Base-by-base conservation (phyloP, 441 rosid genomes). In the Kokia cookei region DNA sequence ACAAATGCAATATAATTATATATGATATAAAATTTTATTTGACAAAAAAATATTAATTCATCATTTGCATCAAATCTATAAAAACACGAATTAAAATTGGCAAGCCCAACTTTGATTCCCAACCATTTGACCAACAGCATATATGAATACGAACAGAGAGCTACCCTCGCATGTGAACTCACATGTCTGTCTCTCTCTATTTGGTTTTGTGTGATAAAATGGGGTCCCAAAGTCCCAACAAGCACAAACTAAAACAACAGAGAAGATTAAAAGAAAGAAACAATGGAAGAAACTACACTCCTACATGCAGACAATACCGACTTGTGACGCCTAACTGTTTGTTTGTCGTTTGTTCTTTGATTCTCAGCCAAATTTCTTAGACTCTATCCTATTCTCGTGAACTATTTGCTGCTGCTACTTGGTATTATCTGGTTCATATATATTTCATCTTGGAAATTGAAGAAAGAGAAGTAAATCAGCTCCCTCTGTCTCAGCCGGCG, bases 361-460 rank as follows among this genome's bases (percentile, higher is more conserved):
- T 58, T 11, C 11, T 63, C 26, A 17, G 19, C 48, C 32, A 8
- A 24, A 4, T n/a, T 32, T 9, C 24, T 9, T 4, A 17, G 42
- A 2, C 12, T 15, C 37, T 57, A 13, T 57, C 57, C 19, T 17
- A 71, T 71, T 66, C 82, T 51, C 78, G 82, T 79, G 78, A 74
- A 27, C 19, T 58, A 19, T 3, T 57, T 15, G 67, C 55, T 74
- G 13, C 32, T 55, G 13, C 37, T 55, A 14, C 17, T 7, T 32
- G 26, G 27, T 35, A 69, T 7, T 15, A 17, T 19, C 8, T 6
- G 13, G 17, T 15, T 62, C 24, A 48, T 48, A 48, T 3, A 22
- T 65, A 35, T 32, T 24, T 67, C 35, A n/a, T 47, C 55, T 74
- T 78, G 78, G 78, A 78, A 78, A 70, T 68, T 14, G 35, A 24